phyloP scores from a whole-genome alignment of 75 land plant genomes.

The Sequoiadendron giganteum region DNA sequence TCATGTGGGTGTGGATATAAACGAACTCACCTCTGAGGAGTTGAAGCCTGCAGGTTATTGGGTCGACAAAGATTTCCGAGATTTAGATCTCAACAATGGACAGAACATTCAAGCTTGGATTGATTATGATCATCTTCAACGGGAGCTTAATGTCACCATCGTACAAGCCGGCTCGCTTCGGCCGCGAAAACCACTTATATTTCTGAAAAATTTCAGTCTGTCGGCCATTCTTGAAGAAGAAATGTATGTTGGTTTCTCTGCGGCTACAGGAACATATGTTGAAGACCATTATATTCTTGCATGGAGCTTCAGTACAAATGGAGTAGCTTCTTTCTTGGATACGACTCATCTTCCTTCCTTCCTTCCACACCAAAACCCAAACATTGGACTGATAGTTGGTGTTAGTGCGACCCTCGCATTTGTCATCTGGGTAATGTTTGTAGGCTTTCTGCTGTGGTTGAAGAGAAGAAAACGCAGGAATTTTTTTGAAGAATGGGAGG shows the following conservation, averaged over 20 bases:
- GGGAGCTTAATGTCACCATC: neutral
- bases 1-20: conserved; percentile 24
- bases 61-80: neutral
- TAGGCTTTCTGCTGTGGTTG: too few relatives aligned
- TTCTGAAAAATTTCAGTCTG: neutral
- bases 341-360: neutral
- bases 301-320: neutral
- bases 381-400: too few relatives aligned
- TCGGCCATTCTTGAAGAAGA: neutral
- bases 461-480: neutral
- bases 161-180: neutral
- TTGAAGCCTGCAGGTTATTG: conserved; percentile 10
- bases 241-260: neutral
- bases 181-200: neutral
- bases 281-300: neutral
- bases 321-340: neutral
- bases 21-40: neutral
- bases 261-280: neutral
- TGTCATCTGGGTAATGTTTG: too few relatives aligned
- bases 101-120: neutral
- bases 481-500: conserved; percentile 19
- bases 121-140: neutral
- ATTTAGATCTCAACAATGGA: neutral
- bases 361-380: too few relatives aligned
- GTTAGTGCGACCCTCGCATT: too few relatives aligned